Base-by-base conservation (phyloP, 1,139 yeast species). In the Candida tetrigidarum region DNA sequence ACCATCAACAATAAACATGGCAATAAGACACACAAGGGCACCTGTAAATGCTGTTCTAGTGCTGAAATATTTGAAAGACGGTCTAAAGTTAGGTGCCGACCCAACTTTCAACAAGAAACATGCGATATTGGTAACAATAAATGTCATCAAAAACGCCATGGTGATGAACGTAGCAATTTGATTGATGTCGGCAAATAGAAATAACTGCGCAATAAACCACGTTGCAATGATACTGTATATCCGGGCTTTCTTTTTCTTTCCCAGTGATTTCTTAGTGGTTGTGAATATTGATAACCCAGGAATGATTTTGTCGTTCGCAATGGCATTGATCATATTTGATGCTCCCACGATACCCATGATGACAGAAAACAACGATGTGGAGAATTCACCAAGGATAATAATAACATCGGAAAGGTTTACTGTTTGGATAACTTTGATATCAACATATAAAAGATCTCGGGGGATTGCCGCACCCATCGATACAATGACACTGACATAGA, bases 271-370 rank as follows among this genome's bases (percentile, higher is more conserved):
- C 35, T 63, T 74, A 5, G 78, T 75, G 34, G 78, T 71, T 10
- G 84, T 77, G 58, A 92, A 88, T 0, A 74, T 49, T 0, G 76
- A 63, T 11, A 91, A 66, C 0, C 91, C 93, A 0, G 98, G 98
- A 18, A 93, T 69, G 39, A 93, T 84, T 39, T 78, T 76, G 64
- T 93, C 99, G 54, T 87, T 81, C 0, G 98, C 89, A 51, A 93
- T 89, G 0, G 99, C 99, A 56, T 87, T 91, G 22, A 93, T 69
- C 55, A 92, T 82, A 44, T 89, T 84, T 0, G 97, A 96, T 0
- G 98, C 96, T 7, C 98, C 98, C 8, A 92, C 92, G 43, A 93
- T 79, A 42, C 99, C 99, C 71, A 93, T 95, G 52, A 93, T 86
- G 2, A 93, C 91, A 0, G 97, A 90, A 61, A 93, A 93, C 12